A percentile compares a stretch with the other conserved stretches of the same genome.
Evolutionary conservation across 1,284 basidiomycete species (phyloP).

Genomic region (Tetrapyrgos nigripes): DNA sequence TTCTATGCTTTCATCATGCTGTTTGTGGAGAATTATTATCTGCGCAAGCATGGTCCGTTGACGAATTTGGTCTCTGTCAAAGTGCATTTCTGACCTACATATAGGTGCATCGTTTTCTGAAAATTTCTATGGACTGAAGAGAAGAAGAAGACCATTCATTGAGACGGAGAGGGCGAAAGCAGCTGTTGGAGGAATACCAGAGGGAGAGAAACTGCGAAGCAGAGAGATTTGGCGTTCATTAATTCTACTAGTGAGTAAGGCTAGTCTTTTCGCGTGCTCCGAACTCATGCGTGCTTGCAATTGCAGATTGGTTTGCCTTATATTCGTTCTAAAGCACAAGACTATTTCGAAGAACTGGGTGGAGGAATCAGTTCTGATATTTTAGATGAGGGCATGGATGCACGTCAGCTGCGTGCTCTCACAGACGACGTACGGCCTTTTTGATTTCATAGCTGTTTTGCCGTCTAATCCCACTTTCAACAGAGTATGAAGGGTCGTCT

Average conservation of each 20-base stretch:
- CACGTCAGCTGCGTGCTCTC: conserved; percentile 49
- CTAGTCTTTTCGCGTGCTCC: not conserved
- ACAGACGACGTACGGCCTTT: conserved; percentile 53
- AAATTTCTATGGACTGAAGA: conserved; percentile 91
- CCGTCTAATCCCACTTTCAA: not conserved
- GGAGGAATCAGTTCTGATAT: conserved; percentile 78
- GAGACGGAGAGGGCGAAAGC: conserved; percentile 68
- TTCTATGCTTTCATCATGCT: conserved; percentile 91
- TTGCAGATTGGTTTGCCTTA: conserved; percentile 88
- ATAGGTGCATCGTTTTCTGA: conserved; percentile 90
- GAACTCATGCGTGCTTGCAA: not conserved
- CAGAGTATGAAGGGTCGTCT: conserved; percentile 53
- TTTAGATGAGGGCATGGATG: conserved; percentile 59
- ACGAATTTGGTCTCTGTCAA: not conserved
- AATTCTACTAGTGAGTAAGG: conserved; percentile 69
- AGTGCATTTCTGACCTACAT: not conserved
- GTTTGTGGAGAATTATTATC: conserved; percentile 90
- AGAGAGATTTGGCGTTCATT: conserved; percentile 78
- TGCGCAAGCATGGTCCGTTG: conserved; percentile 78
- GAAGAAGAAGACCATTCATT: conserved; percentile 75
- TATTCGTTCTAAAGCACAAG: conserved; percentile 85
- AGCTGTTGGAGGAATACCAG: conserved; percentile 69
- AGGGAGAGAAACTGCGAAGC: conserved; percentile 66
- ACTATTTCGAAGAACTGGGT: conserved; percentile 90
- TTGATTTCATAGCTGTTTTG: conserved; percentile 16